phyloP scores from a whole-genome alignment of 495 filamentous ascomycete species.

The Penicillium subrubescens region DNA sequence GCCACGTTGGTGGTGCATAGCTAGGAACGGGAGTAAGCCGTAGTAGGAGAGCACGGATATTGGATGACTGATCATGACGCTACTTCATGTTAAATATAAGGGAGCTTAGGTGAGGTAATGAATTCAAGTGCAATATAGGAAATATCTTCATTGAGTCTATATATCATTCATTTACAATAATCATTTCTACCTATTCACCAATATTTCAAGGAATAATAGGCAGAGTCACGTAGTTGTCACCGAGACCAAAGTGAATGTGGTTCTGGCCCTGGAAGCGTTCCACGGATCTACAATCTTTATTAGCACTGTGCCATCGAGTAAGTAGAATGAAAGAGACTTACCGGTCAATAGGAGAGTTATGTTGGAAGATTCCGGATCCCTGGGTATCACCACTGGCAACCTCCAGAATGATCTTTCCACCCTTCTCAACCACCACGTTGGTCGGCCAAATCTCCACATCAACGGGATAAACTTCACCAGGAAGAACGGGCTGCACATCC shows the following conservation, averaged over 20 bases:
- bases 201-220: slow-evolving; percentile 51
- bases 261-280: slow-evolving; percentile 54
- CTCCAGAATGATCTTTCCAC: slow-evolving; percentile 58
- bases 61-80: neutral
- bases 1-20: neutral
- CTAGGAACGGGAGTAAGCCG: no score
- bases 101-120: no score
- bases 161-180: neutral
- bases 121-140: neutral
- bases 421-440: slow-evolving; percentile 57
- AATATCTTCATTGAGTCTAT: neutral
- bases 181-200: neutral
- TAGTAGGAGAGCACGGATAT: neutral
- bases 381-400: slow-evolving; percentile 62
- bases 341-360: slow-evolving; percentile 52
- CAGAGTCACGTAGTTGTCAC: slow-evolving; percentile 57
- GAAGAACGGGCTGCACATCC: slow-evolving; percentile 56
- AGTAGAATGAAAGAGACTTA: slow-evolving; percentile 15
- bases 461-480: slow-evolving; percentile 59
- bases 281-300: slow-evolving; percentile 30
- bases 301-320: neutral
- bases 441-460: slow-evolving; percentile 73
- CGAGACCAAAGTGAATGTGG: slow-evolving; percentile 57
- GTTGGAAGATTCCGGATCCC: slow-evolving; percentile 59
- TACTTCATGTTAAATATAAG: no score